Base-by-base conservation (phyloP, 108 stramenopile genomes). In the Nitzschia sp. region DNA sequence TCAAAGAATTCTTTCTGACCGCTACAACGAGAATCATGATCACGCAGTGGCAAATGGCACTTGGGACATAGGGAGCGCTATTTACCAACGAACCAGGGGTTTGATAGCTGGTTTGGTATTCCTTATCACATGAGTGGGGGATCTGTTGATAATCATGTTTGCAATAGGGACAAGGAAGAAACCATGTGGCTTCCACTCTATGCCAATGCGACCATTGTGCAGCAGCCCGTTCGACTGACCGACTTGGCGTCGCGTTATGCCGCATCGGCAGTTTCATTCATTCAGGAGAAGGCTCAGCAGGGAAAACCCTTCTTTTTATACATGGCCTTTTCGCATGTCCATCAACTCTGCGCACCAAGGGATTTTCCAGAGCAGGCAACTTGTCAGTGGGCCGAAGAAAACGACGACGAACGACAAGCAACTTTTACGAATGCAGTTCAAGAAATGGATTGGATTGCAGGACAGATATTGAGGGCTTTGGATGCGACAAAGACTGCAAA, bases 101-200 rank as follows among this genome's bases (percentile, higher is more conserved):
- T 94, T 70, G 92, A 94, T 56, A 62, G 72, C 29, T 93, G 83
- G 87, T 73, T 88, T 45, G 92, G 92, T 24, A 83, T 92, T 49
- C 87, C 87, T 15, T 88, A 86, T 60, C 85, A 89, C 59, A 86
- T 86, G 83, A 76, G 77, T 59, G 88, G 88, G 19, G 88, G 88
- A 23, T 74, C 71, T 46, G 26, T 89, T 18, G 85, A 89, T 35
- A 59, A 73, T 27, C 88, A 89, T 66, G 54, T 78, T 33, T 89
- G 88, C 47, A 46, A 46, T n/a, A 46, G 18, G 19, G 81, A 83
- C 64, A 35, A 70, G 1, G 69, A 89, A 28, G 66, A 71, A 38
- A 86, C 81, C 0, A 71, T 82, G 72, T 89, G 85, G 85, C 64
- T 89, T 29, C 88, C 88, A n/a, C 53, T 89, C 17, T 86, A 80